Conservation (phyloP, 192 early-diverging fungal genomes). For the Coemansia interrupta region DNA sequence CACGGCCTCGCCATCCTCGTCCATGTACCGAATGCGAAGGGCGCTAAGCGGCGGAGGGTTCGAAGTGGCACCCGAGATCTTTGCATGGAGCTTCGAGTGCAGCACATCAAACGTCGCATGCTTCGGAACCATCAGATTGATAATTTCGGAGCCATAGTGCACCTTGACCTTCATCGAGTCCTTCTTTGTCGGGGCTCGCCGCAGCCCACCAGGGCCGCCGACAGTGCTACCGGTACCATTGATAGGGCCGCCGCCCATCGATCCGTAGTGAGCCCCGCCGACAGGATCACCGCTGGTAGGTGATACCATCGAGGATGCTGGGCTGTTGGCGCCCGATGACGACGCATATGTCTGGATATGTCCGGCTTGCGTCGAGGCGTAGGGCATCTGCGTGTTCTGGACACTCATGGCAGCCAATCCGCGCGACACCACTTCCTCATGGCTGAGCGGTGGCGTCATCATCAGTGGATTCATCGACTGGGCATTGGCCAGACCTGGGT, state of each 20-base stretch:
- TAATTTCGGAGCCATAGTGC: constrained; percentile 41
- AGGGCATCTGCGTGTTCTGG: constrained; percentile 20
- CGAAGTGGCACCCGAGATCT: constrained; percentile 19
- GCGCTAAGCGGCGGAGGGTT: constrained; percentile 14
- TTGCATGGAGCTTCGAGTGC: constrained; percentile 29
- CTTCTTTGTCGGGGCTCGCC: constrained; percentile 47
- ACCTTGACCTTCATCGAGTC: constrained; percentile 54
- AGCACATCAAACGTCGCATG: constrained; percentile 38
- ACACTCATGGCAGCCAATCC: constrained; percentile 36
- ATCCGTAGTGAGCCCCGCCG: constrained; percentile 20
- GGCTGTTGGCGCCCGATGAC: constrained; percentile 19
- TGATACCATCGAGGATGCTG: constrained; percentile 35
- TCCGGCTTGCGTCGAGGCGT: constrained; percentile 5
- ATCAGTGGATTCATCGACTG: constrained; percentile 26
- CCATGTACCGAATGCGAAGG: constrained; percentile 74
- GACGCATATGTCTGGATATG: constrained; percentile 12
- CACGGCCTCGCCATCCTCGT: constrained; percentile 82
- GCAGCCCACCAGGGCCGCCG: constrained; percentile 16
- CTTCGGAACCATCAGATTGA: constrained; percentile 49
- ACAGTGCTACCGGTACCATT: constrained; percentile 6
- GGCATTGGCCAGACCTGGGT: constrained; percentile 22
- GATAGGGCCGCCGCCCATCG: constrained; percentile 17
- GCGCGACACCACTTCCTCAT: constrained; percentile 37
- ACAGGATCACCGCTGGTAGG: constrained; percentile 5
- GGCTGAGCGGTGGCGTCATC: constrained; percentile 44